Percentiles rank a stretch among this genome's conserved stretches.
phyloP scores from a whole-genome alignment of 768 basidiomycete species.

The Suillus subaureus region DNA sequence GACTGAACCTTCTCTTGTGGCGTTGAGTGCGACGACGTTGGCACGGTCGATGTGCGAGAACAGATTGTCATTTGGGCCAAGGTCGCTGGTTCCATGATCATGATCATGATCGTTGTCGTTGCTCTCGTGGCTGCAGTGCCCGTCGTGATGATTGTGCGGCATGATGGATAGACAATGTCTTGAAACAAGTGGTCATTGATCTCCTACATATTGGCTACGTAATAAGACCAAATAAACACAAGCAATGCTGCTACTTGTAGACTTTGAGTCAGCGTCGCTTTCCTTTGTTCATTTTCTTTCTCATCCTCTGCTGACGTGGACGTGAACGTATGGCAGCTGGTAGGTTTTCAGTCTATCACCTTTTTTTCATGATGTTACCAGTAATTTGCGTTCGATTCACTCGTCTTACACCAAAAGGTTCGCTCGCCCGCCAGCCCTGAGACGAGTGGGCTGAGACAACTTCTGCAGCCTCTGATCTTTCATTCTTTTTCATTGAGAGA shows the following conservation, averaged over 20 bases:
- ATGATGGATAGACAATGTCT: slow-evolving; percentile 31
- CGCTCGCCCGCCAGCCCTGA: slow-evolving; percentile 77
- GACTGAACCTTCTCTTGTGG: slow-evolving; percentile 47
- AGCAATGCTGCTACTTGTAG: not conserved
- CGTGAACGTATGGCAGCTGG: slow-evolving; percentile 1
- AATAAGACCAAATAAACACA: not conserved
- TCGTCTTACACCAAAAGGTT: slow-evolving; percentile 67
- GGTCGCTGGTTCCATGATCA: slow-evolving; percentile 42
- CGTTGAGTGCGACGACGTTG: slow-evolving; percentile 84
- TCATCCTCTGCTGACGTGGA: not conserved
- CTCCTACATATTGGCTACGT: not conserved
- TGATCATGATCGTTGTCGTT: slow-evolving; percentile 60
- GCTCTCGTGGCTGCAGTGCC: slow-evolving; percentile 59
- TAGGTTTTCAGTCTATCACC: slow-evolving; percentile 24
- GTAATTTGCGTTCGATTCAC: slow-evolving; percentile 92
- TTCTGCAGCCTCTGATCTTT: slow-evolving; percentile 46
- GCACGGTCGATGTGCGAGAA: slow-evolving; percentile 74
- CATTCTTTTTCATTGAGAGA: not conserved
- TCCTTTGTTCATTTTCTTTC: not conserved
- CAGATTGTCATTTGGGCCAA: slow-evolving; percentile 69
- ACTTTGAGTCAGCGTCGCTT: not conserved
- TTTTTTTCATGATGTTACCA: slow-evolving; percentile 54
- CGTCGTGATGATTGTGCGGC: slow-evolving; percentile 48
- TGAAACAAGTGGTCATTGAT: not conserved
- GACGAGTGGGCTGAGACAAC: slow-evolving; percentile 73